Evolutionary conservation across 139 green algal species (phyloP), one percentile per base, ranked within the genome.

Genomic region (Nannochloris sp.): DNA sequence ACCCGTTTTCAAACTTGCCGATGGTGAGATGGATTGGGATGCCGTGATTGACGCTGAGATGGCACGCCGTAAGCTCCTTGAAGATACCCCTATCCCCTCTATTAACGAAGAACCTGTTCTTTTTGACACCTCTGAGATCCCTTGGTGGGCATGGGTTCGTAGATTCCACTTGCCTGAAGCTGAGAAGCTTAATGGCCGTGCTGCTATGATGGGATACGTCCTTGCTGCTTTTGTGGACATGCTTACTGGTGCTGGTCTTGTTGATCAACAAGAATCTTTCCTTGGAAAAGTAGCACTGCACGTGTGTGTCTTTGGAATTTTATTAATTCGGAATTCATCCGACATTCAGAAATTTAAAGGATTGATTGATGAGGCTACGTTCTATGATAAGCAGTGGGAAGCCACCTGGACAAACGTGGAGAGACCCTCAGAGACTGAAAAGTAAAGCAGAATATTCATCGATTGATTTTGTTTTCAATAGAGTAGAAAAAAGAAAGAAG

Each of bases 121-220:
- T 44, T 97, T 96, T 71, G 90, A 97, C 81, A 97, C 90, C 24
- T 53, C 36, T 35, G 85, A 95, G 73, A 92, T 97, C 70, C 90
- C 90, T 15, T 96, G 88, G 90, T 96, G 87, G 88, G 90, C 89
- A 12, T 97, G 90, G 90, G 86, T 97, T 51, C 76, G 75, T 65
- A 83, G 90, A 56, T 97, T 96, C 87, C 90, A 97, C 74, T 82
- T 97, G 54, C 90, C 90, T 30, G 90, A 96, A 83, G 90, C 90
- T 37, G 90, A 97, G 80, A 96, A 95, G 83, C 79, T 96, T 0
- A 97, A 97, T 67, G 90, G 90, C 14, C 78, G 90, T n/a, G 90
- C 90, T 8, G 85, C 84, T 45, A 97, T 97, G 90, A 65, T 97
- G 48, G 90, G 89, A 59, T 97, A 97, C 73, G 68, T 93, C 7